Percentiles rank a stretch among this genome's conserved stretches.
phyloP scores from a whole-genome alignment of 129 eudicot genomes.

The sunflower (Helianthus annuus) region DNA sequence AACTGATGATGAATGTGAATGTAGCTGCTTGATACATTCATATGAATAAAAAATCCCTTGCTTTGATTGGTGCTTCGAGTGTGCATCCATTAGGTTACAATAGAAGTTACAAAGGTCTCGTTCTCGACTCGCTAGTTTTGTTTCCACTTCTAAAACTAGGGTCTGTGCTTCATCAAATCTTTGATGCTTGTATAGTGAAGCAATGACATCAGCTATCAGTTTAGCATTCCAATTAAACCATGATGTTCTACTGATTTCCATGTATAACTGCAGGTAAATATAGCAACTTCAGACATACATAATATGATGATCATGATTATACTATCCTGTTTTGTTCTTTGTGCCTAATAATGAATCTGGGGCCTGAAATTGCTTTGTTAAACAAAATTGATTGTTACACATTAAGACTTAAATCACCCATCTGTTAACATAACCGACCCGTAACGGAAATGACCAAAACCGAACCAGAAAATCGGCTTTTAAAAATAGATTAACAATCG shows the following conservation, averaged over 20 bases:
- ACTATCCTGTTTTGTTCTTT: too few species aligned
- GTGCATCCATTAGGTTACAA: slow-evolving; percentile 50
- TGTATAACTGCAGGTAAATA: slow-evolving; percentile 60
- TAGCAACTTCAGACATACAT: background rate
- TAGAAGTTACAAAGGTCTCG: slow-evolving; percentile 69
- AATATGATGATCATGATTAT: background rate
- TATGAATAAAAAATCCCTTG: slow-evolving; percentile 48
- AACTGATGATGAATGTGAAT: slow-evolving; percentile 43
- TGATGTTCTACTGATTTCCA: slow-evolving; percentile 48
- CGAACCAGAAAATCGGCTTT: too few species aligned
- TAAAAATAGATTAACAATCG: too few species aligned
- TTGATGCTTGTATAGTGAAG: slow-evolving; percentile 54
- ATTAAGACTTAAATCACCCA: too few species aligned
- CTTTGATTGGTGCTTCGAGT: slow-evolving; percentile 54
- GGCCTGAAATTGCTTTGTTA: too few species aligned
- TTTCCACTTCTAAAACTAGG: slow-evolving; percentile 46
- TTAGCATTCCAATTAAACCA: slow-evolving; percentile 90
- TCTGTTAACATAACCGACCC: too few species aligned
- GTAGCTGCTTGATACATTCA: slow-evolving; percentile 40
- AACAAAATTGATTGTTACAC: too few species aligned
- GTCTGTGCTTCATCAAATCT: slow-evolving; percentile 55
- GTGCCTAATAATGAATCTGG: too few species aligned
- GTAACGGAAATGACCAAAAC: too few species aligned
- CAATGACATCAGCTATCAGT: slow-evolving; percentile 68
- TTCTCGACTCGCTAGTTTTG: slow-evolving; percentile 42